Conservation (phyloP, 306 rosid species). For the Malus asiatica region DNA sequence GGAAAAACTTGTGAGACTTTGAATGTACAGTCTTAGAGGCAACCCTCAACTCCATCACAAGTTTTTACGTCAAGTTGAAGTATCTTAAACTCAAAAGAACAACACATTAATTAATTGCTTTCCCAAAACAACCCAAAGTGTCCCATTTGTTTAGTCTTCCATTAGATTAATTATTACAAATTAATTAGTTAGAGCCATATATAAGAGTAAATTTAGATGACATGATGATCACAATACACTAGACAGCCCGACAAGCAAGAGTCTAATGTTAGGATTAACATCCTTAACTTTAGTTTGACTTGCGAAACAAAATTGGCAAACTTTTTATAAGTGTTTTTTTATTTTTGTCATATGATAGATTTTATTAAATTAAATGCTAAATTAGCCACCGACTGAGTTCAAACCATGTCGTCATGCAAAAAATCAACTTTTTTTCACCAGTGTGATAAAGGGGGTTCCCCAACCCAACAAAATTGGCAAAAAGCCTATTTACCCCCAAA, state of each 20-base stretch:
- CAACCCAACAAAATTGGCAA: neutral
- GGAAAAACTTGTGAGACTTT: constrained; percentile 65
- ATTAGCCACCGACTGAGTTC: no score
- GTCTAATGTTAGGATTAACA: neutral
- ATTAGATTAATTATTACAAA: neutral
- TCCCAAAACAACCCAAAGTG: constrained; percentile 14
- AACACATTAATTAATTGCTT: constrained; percentile 7
- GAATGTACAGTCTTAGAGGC: constrained; percentile 34
- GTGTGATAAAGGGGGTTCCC: neutral
- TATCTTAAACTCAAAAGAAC: constrained; percentile 34
- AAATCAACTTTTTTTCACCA: no score
- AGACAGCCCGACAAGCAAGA: constrained; percentile 4
- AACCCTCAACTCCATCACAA: constrained; percentile 38
- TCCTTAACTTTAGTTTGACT: neutral
- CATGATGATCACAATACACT: neutral
- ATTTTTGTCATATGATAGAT: no score
- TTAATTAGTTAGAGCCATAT: neutral
- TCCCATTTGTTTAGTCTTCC: neutral
- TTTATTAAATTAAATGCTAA: no score
- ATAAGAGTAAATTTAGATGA: constrained; percentile 2
- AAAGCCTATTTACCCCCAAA: neutral
- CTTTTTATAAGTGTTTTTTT: neutral
- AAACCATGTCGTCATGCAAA: no score
- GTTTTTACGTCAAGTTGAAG: constrained; percentile 59
- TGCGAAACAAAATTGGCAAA: neutral